Conservation (phyloP, 225 moss, liverwort and hornwort species). For the Sphagnum tenellum region DNA sequence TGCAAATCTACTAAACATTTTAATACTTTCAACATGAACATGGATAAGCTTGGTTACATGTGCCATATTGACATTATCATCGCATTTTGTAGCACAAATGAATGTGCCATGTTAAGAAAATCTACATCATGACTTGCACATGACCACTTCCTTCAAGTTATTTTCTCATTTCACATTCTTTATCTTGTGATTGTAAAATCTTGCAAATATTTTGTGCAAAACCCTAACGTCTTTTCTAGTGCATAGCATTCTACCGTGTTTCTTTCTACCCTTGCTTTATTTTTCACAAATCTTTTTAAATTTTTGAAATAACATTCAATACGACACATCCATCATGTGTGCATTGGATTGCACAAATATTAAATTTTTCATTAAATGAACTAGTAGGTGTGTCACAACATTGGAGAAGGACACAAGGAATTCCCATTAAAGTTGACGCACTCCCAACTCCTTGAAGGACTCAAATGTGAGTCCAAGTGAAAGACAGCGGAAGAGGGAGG, state of each 20-base stretch:
- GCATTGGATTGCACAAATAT: not conserved
- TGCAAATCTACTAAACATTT: too few relatives aligned
- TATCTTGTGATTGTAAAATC: fast-evolving
- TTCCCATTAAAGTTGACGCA: not conserved
- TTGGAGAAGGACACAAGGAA: not conserved
- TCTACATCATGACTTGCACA: too few relatives aligned
- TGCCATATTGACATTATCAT: too few relatives aligned
- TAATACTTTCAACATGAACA: too few relatives aligned
- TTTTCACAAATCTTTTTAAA: slow-evolving; percentile 1
- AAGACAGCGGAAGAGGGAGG: too few relatives aligned
- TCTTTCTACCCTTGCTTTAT: not conserved
- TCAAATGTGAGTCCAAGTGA: too few relatives aligned
- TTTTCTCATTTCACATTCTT: not conserved
- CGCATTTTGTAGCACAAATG: too few relatives aligned
- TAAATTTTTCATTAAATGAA: slow-evolving; percentile 1
- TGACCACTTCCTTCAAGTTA: too few relatives aligned
- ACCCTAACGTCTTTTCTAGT: not conserved
- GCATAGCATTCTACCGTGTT: not conserved
- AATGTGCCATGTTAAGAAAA: too few relatives aligned
- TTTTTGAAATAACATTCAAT: slow-evolving; percentile 1
- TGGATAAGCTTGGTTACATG: too few relatives aligned
- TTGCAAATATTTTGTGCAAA: not conserved
- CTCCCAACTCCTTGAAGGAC: too few relatives aligned
- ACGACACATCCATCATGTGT: slow-evolving; percentile 4
- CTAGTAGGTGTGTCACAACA: not conserved